phyloP scores from a whole-genome alignment of 352 stramenopile species.

The Phytophthora kernoviae region DNA sequence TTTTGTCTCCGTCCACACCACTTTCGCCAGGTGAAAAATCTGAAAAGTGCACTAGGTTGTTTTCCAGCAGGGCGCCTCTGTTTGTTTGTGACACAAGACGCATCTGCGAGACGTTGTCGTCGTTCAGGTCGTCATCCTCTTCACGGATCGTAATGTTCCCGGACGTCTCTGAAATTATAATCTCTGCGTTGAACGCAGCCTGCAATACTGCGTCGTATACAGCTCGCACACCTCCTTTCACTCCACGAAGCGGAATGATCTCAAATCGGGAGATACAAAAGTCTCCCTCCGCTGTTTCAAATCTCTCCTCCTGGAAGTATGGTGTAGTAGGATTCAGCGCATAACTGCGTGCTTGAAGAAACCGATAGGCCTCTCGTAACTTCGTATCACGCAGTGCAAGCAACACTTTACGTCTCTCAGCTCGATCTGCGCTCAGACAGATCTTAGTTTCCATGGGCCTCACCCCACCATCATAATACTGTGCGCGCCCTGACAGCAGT shows the following conservation, averaged over 20 bases:
- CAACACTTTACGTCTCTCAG: slow-evolving; percentile 22
- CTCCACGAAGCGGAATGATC: slow-evolving; percentile 40
- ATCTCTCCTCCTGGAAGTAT: slow-evolving; percentile 45
- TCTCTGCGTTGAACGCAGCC: slow-evolving; percentile 59
- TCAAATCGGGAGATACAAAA: slow-evolving; percentile 52
- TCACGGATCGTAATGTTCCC: slow-evolving; percentile 72
- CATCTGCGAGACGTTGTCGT: slow-evolving; percentile 45
- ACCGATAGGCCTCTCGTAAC: slow-evolving; percentile 31
- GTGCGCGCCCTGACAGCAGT: slow-evolving; percentile 30
- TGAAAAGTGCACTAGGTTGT: slow-evolving; percentile 40
- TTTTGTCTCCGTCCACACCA: slow-evolving; percentile 13
- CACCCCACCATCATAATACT: slow-evolving; percentile 27
- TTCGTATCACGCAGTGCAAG: slow-evolving; percentile 31
- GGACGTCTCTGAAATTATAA: slow-evolving; percentile 63
- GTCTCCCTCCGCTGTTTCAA: slow-evolving; percentile 44
- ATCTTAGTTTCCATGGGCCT: slow-evolving; percentile 39
- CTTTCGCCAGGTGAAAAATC: slow-evolving; percentile 18
- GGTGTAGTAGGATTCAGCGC: slow-evolving; percentile 25
- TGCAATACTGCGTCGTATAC: slow-evolving; percentile 55
- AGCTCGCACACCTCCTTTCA: slow-evolving; percentile 41
- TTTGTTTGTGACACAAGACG: slow-evolving; percentile 44
- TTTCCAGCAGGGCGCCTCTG: slow-evolving; percentile 33
- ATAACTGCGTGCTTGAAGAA: slow-evolving; percentile 32
- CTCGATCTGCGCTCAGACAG: slow-evolving; percentile 31
- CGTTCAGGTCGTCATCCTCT: slow-evolving; percentile 64